These are phyloP conservation scores for Fusarium nygamai DNA, from an alignment of 2,329 filamentous ascomycete genomes.

Conservation along the genomic window DNA sequence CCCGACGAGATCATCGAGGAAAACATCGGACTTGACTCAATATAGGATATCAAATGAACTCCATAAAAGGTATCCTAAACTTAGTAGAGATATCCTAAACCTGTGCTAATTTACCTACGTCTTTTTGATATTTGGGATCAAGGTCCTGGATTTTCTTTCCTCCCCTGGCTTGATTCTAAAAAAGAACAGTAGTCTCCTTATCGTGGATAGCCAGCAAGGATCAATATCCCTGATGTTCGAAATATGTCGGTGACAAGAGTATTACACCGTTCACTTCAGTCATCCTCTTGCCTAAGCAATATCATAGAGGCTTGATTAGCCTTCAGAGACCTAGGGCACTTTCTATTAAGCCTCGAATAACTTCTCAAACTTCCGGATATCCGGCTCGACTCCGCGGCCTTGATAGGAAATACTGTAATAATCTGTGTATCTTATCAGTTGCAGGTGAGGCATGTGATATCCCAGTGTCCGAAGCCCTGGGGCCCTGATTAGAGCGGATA, in stretches of 20 bases:
- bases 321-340: background rate
- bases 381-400: background rate
- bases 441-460: background rate
- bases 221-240: background rate
- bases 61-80: background rate
- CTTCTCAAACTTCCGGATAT: background rate
- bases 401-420: background rate
- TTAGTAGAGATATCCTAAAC: background rate
- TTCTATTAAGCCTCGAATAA: background rate
- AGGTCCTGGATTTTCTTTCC: background rate
- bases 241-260: background rate
- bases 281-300: background rate
- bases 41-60: background rate
- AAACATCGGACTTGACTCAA: background rate
- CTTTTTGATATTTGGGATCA: background rate
- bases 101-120: background rate
- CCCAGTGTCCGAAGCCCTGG: background rate
- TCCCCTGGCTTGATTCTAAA: background rate
- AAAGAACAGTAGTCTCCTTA: background rate
- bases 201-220: background rate
- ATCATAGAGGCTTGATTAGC: background rate
- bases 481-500: background rate
- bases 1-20: background rate
- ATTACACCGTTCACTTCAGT: background rate
- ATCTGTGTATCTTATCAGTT: conserved; percentile 1